These are phyloP conservation scores for Coemansia sp. DNA, from an alignment of 192 early-diverging fungal genomes.

Conservation along the genomic window DNA sequence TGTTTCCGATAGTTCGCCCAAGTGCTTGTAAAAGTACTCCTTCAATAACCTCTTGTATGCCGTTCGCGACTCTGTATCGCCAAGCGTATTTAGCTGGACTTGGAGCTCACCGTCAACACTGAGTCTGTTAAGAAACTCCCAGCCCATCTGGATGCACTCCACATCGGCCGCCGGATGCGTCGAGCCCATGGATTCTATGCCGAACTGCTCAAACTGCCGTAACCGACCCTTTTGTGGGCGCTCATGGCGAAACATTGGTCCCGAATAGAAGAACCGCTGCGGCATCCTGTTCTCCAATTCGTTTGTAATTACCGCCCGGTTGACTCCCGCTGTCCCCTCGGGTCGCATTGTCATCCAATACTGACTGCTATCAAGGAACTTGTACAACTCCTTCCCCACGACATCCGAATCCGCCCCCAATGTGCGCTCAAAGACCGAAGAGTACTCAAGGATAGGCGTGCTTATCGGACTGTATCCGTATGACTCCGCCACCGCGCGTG, in stretches of 20 bases:
- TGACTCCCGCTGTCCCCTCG: constrained; percentile 63
- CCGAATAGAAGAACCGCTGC: constrained; percentile 61
- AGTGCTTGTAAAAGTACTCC: constrained; percentile 49
- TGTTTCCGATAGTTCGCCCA: constrained; percentile 51
- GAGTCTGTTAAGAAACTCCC: constrained; percentile 47
- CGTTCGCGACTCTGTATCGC: constrained; percentile 28
- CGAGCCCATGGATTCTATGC: constrained; percentile 61
- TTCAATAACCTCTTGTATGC: constrained; percentile 51
- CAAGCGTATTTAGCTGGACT: constrained; percentile 44
- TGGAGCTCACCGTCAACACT: constrained; percentile 25
- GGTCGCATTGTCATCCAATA: constrained; percentile 65
- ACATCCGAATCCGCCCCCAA: constrained; percentile 66
- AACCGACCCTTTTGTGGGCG: constrained; percentile 69
- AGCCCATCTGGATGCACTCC: constrained; percentile 61
- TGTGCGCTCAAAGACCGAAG: constrained; percentile 63
- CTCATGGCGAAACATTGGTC: constrained; percentile 72
- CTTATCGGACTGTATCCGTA: constrained; percentile 63
- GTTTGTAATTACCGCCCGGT: constrained; percentile 50
- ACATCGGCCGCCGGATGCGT: constrained; percentile 60
- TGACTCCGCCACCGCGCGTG: constrained; percentile 35
- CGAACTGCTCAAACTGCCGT: constrained; percentile 75
- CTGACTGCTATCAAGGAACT: constrained; percentile 61
- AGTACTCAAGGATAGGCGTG: constrained; percentile 68
- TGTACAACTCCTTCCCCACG: constrained; percentile 70
- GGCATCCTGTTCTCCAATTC: constrained; percentile 51